These are phyloP conservation scores for Cruciata laevipes DNA, from an alignment of 257 asterid genomes.

Conservation along the genomic window DNA sequence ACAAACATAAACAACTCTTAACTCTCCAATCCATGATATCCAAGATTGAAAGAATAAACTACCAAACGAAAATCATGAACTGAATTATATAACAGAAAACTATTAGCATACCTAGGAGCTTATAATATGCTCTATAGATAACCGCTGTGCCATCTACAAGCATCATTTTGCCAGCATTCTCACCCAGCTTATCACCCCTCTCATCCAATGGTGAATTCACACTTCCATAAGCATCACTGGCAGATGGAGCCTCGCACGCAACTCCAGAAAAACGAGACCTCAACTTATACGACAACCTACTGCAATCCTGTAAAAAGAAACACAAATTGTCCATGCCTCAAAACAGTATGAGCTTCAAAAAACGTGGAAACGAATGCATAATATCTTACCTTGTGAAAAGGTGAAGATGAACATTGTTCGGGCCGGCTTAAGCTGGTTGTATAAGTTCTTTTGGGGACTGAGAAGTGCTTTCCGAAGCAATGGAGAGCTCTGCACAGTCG, in stretches of 20 bases:
- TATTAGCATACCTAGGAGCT: slow-evolving; percentile 65
- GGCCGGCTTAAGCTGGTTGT: slow-evolving; percentile 11
- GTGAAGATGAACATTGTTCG: slow-evolving; percentile 23
- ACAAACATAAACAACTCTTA: background rate
- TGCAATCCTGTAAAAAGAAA: slow-evolving; percentile 30
- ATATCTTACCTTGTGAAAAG: slow-evolving; percentile 31
- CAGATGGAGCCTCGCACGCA: slow-evolving; percentile 23
- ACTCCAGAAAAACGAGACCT: slow-evolving; percentile 25
- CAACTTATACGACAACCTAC: slow-evolving; percentile 26
- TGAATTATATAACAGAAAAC: background rate
- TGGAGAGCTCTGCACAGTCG: slow-evolving; percentile 37
- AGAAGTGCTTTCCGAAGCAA: slow-evolving; percentile 30
- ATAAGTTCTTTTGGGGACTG: slow-evolving; percentile 20
- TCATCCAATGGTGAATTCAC: slow-evolving; percentile 18
- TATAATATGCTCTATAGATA: slow-evolving; percentile 85
- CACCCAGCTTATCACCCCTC: slow-evolving; percentile 27
- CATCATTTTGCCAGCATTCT: slow-evolving; percentile 66
- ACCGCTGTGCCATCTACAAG: slow-evolving; percentile 88
- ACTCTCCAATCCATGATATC: background rate
- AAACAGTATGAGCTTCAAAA: background rate
- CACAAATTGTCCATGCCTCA: background rate
- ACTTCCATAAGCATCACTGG: slow-evolving; percentile 21
- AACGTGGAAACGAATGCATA: background rate
- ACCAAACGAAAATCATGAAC: slow-evolving; percentile 1
- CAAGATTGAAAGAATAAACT: background rate